phyloP scores from a whole-genome alignment of 2,329 filamentous ascomycete species.

The Chaetomium sp. region DNA sequence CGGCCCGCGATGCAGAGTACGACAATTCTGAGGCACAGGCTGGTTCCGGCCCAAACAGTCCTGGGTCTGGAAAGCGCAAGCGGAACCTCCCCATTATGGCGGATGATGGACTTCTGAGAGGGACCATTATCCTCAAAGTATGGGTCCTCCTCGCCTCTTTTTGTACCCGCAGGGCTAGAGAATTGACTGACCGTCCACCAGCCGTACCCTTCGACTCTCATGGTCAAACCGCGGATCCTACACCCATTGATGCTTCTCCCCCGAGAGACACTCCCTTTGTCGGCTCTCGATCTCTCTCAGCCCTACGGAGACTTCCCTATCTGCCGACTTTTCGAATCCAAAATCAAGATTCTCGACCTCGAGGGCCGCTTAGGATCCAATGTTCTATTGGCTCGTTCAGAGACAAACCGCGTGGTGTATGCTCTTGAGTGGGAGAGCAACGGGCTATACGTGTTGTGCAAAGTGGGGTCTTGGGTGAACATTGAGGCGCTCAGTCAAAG shows the following conservation, averaged over 20 bases:
- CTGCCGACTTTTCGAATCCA: constrained; percentile 53
- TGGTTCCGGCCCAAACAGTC: constrained; percentile 22
- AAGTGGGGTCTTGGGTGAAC: constrained; percentile 60
- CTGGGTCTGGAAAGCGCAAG: constrained; percentile 31
- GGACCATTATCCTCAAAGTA: constrained; percentile 49
- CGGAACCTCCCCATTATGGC: constrained; percentile 31
- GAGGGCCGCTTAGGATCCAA: constrained; percentile 53
- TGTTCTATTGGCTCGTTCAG: constrained; percentile 56
- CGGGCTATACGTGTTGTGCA: constrained; percentile 61
- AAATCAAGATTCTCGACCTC: constrained; percentile 57
- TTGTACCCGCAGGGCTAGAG: not conserved
- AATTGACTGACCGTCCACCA: constrained; percentile 28
- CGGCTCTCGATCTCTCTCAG: constrained; percentile 51
- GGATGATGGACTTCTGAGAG: constrained; percentile 47
- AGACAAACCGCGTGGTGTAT: constrained; percentile 48
- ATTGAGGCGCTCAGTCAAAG: constrained; percentile 45
- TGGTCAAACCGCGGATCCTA: constrained; percentile 47
- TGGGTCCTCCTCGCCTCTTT: constrained; percentile 8
- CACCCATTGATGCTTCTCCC: constrained; percentile 57
- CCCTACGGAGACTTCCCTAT: constrained; percentile 45
- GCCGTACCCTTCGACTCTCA: constrained; percentile 50
- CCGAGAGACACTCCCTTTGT: constrained; percentile 54
- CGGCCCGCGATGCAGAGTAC: constrained; percentile 30
- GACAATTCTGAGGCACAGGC: constrained; percentile 5
- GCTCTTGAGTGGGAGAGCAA: constrained; percentile 59